phyloP scores from a whole-genome alignment of 257 asterid genomes.

The Rubia yunnanensis region DNA sequence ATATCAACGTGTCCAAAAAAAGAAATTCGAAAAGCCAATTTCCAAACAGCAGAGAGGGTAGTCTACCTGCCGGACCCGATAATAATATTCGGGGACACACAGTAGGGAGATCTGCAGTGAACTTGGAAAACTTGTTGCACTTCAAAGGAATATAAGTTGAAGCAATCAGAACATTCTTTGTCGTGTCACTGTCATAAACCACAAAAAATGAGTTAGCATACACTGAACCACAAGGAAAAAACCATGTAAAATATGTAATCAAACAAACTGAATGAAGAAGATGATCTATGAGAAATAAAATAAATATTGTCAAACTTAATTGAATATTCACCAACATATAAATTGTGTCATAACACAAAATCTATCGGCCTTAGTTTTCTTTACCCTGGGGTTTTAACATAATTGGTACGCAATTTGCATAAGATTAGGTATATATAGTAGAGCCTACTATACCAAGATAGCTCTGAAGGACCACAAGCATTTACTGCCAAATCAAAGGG shows the following conservation, averaged over 20 bases:
- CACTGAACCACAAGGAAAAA: not conserved
- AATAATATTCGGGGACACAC: constrained; percentile 71
- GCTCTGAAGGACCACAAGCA: not conserved
- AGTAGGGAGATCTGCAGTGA: constrained; percentile 55
- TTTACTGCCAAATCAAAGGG: not conserved
- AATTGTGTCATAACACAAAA: not conserved
- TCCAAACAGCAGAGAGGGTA: constrained; percentile 8
- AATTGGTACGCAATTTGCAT: not conserved
- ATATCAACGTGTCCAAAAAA: constrained; percentile 7
- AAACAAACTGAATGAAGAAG: not conserved
- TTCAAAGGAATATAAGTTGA: constrained; percentile 65
- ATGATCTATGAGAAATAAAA: not conserved
- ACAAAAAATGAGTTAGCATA: constrained; percentile 1
- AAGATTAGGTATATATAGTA: not conserved
- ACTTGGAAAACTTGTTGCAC: constrained; percentile 41
- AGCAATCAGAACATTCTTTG: constrained; percentile 71
- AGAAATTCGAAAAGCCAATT: not conserved
- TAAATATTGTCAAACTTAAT: not conserved
- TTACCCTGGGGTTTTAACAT: not conserved
- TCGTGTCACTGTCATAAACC: constrained; percentile 51
- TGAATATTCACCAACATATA: not conserved
- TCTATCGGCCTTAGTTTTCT: not conserved
- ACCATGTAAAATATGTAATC: not conserved
- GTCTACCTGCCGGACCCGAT: constrained; percentile 82
- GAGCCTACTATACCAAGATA: not conserved